Percentiles rank a stretch among this genome's conserved stretches.
Conservation (phyloP, 345 rosid species). For the Heritiera littoralis region DNA sequence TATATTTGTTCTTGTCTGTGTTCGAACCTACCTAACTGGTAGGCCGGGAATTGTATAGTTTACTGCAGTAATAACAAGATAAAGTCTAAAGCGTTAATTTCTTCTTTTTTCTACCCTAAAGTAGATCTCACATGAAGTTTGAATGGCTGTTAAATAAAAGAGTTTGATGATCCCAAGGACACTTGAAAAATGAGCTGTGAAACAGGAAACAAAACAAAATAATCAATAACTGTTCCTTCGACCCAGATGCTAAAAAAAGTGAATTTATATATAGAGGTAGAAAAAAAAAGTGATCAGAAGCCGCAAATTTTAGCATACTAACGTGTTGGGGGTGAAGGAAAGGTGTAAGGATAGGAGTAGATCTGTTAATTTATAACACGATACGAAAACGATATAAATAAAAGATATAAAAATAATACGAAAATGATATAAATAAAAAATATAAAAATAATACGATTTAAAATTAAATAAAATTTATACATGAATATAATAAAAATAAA, state of each 20-base stretch:
- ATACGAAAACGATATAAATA: too few species aligned
- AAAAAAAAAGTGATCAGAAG: not conserved
- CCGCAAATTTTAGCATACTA: not conserved
- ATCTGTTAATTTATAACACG: too few species aligned
- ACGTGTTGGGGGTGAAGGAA: not conserved
- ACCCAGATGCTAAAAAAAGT: not conserved
- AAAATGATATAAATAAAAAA: too few species aligned
- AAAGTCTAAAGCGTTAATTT: not conserved
- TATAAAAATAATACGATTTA: too few species aligned
- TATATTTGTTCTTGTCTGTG: not conserved
- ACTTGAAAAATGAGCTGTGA: conserved; percentile 3
- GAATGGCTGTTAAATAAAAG: not conserved
- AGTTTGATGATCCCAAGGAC: conserved; percentile 14
- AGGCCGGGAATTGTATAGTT: not conserved
- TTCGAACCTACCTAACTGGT: not conserved
- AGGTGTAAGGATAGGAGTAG: too few species aligned
- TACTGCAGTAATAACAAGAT: conserved; percentile 2
- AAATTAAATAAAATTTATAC: too few species aligned
- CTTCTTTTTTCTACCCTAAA: not conserved
- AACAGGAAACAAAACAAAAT: not conserved
- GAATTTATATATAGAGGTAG: not conserved
- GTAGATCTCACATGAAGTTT: not conserved
- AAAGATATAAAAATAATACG: too few species aligned
- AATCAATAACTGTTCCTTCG: too few species aligned
- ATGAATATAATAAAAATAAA: too few species aligned